These are phyloP conservation scores for Diplodia mutila DNA, from an alignment of 2,329 filamentous ascomycete species.

Conservation along the genomic window DNA sequence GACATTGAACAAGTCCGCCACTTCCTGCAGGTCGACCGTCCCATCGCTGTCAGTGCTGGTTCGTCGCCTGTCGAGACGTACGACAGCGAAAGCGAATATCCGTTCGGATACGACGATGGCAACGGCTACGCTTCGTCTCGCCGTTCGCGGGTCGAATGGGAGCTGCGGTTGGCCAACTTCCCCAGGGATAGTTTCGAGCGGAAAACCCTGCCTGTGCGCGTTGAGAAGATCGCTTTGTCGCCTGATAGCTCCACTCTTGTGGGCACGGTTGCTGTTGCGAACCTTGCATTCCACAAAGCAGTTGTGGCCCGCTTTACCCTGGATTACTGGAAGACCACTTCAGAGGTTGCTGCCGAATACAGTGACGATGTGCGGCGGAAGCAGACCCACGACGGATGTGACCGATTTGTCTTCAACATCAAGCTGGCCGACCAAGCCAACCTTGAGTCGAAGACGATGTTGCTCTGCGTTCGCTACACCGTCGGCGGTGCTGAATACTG, in stretches of 20 bases:
- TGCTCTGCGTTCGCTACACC: conserved; percentile 86
- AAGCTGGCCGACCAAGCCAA: conserved; percentile 89
- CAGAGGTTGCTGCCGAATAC: conserved; percentile 89
- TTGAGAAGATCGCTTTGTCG: conserved; percentile 87
- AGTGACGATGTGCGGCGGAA: conserved; percentile 74
- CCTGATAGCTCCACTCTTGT: conserved; percentile 83
- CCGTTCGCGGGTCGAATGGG: conserved; percentile 72
- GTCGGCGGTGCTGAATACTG: conserved; percentile 86
- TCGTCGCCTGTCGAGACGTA: conserved; percentile 89
- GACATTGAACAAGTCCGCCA: conserved; percentile 95
- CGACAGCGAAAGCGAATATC: conserved; percentile 86
- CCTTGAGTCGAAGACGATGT: conserved; percentile 88
- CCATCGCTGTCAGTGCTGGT: conserved; percentile 92
- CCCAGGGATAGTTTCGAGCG: conserved; percentile 68
- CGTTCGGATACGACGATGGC: conserved; percentile 65
- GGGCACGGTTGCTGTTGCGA: conserved; percentile 82
- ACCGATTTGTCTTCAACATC: conserved; percentile 93
- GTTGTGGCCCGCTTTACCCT: conserved; percentile 94
- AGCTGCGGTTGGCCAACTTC: conserved; percentile 84
- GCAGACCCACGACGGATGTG: conserved; percentile 68
- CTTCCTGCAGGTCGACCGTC: conserved; percentile 90
- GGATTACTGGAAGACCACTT: conserved; percentile 98
- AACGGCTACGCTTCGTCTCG: conserved; percentile 39
- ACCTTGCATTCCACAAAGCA: conserved; percentile 84
- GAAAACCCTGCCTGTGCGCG: conserved; percentile 68